phyloP scores from a whole-genome alignment of 78 protist species.

The Capsaspora owczarzaki region DNA sequence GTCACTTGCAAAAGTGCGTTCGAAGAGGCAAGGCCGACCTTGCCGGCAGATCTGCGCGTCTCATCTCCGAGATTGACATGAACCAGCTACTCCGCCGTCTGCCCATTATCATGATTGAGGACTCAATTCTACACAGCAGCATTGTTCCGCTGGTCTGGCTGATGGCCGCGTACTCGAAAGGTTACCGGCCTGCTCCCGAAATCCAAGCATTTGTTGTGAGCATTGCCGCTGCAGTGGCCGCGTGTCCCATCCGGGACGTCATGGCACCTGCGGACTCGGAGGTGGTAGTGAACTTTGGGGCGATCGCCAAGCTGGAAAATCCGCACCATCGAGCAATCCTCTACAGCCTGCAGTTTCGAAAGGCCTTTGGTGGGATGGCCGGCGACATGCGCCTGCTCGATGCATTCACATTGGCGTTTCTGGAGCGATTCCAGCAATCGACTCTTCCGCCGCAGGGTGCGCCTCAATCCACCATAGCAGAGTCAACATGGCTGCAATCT shows the following conservation, averaged over 20 bases:
- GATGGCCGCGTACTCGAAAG: background rate
- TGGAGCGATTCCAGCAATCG: background rate
- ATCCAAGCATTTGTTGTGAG: no score
- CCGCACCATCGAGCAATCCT: background rate
- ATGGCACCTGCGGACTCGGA: no score
- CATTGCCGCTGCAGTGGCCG: no score
- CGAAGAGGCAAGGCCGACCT: background rate
- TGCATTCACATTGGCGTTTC: background rate
- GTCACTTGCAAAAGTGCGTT: background rate
- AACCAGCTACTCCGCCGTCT: background rate
- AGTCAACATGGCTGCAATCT: no score
- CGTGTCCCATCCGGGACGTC: no score
- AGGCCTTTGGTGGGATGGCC: background rate
- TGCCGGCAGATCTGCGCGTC: background rate
- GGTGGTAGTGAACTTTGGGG: no score
- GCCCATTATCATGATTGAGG: slow-evolving; percentile 3
- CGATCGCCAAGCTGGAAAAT: background rate
- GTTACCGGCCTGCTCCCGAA: no score
- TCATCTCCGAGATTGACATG: background rate
- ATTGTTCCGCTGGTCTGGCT: background rate
- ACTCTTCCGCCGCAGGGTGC: no score
- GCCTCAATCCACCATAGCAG: no score
- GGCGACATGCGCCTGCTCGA: background rate
- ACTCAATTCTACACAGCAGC: background rate
- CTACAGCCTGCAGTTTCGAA: background rate